Conservation (phyloP, 345 rosid species). For the Clarkia xantiana region DNA sequence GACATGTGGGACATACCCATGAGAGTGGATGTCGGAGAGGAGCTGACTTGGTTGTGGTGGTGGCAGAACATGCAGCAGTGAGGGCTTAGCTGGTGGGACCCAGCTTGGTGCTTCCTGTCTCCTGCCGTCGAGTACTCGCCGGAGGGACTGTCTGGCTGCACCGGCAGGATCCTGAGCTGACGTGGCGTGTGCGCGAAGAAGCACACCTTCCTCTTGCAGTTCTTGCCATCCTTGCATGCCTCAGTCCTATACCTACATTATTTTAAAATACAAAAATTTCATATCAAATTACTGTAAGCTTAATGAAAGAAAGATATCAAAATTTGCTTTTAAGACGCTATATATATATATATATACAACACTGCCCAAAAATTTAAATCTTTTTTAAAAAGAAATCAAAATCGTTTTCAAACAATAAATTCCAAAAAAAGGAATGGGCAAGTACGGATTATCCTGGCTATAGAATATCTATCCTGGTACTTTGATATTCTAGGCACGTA, state of each 20-base stretch:
- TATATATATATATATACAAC: too few relatives aligned
- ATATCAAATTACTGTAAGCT: too few relatives aligned
- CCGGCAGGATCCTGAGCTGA: constrained; percentile 47
- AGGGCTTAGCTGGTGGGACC: constrained; percentile 7
- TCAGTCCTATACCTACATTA: constrained; percentile 35
- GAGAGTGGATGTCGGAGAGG: constrained; percentile 73
- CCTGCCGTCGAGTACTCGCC: neutral
- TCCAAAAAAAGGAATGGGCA: too few relatives aligned
- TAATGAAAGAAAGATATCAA: too few relatives aligned
- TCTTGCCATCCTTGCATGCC: constrained; percentile 60
- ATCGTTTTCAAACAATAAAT: too few relatives aligned
- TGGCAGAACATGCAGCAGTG: constrained; percentile 52
- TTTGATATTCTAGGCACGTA: too few relatives aligned
- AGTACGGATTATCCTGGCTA: too few relatives aligned
- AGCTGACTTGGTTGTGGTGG: constrained; percentile 24
- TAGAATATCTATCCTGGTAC: too few relatives aligned
- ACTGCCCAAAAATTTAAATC: too few relatives aligned
- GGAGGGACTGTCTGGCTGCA: constrained; percentile 10
- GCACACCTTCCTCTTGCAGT: constrained; percentile 55
- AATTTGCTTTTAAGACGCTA: too few relatives aligned
- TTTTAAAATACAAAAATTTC: neutral
- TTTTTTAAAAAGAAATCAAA: too few relatives aligned
- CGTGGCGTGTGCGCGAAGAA: constrained; percentile 62
- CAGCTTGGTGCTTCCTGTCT: constrained; percentile 1
- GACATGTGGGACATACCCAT: constrained; percentile 46